These are phyloP conservation scores for Echinosophora koreensis DNA, from an alignment of 306 rosid genomes.

Conservation along the genomic window DNA sequence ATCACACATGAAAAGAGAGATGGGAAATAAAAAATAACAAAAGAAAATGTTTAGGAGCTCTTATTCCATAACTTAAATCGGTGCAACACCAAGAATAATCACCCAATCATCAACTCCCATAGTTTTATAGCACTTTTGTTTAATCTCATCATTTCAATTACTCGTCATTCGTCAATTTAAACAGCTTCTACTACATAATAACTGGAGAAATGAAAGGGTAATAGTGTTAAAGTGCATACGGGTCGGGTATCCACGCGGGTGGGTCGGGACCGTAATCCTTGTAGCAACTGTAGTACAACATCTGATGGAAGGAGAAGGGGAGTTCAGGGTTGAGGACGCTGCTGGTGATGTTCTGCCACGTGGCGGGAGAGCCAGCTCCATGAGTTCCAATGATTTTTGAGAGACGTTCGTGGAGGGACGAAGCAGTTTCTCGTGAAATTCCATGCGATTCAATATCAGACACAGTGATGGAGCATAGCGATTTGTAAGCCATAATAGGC, in stretches of 20 bases:
- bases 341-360: constrained; percentile 73
- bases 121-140: background rate
- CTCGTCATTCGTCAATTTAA: background rate
- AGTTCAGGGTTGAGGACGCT: constrained; percentile 71
- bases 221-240: constrained; percentile 51
- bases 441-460: constrained; percentile 75
- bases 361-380: constrained; percentile 66
- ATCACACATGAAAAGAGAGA: constrained; percentile 40
- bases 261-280: constrained; percentile 81
- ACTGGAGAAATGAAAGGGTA: constrained; percentile 1
- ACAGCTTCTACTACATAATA: constrained; percentile 5
- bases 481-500: constrained; percentile 57
- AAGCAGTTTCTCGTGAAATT: constrained; percentile 51
- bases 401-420: constrained; percentile 59
- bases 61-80: constrained; percentile 20
- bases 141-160: background rate
- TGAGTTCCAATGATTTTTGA: constrained; percentile 52
- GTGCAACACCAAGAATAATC: background rate
- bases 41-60: constrained; percentile 4
- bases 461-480: constrained; percentile 61
- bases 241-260: constrained; percentile 89
- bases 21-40: background rate
- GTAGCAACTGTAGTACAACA: constrained; percentile 79
- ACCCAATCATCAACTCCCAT: background rate
- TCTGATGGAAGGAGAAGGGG: constrained; percentile 88